Evolutionary conservation across 257 asterid species (phyloP), one percentile per base, ranked within the genome.

Genomic region (Nicotiana tabacum): DNA sequence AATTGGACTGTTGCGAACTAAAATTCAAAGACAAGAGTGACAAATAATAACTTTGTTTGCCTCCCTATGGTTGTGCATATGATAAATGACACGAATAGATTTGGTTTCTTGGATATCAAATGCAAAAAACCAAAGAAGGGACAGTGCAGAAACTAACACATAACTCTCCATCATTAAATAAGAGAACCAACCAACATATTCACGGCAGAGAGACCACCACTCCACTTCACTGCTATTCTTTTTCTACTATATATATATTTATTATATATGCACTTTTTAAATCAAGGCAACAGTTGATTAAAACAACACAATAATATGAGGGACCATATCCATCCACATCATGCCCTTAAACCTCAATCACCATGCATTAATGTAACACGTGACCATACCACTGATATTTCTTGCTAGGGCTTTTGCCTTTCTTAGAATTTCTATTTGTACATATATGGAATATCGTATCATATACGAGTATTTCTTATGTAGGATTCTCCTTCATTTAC

Each of bases 101-200:
- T 76, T 51, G 46, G 80, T 76, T 76, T 27, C 16, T 76, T 51
- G 64, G 24, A 51, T 76, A 51, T 39, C 64, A 76, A 48, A 76
- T 76, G 15, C 64, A 76, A 27, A 29, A 37, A 15, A 60, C 18
- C 70, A 37, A 12, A 43, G 77, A 10, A 33, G 56, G 81, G 67
- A 61, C 65, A 11, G 66, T 51, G 67, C 85, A 61, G 55, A 56
- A 74, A 51, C 64, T 51, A 76, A 29, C 46, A 76, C 46, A 27
- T 27, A 76, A 76, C 64, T 51, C 64, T 76, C 43, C 43, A 76
- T 76, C 39, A 76, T 80, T 77, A 29, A 67, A 81, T 58, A 77
- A 81, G 72, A 78, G 53, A 60, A 81, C 80, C 83, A 77, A 83
- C 89, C 78, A 24, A 86, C 66, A 77, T 81, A 68, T 35, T 68